These are phyloP conservation scores for Lathyrus aphaca DNA, from an alignment of 306 rosid species.

Conservation along the genomic window DNA sequence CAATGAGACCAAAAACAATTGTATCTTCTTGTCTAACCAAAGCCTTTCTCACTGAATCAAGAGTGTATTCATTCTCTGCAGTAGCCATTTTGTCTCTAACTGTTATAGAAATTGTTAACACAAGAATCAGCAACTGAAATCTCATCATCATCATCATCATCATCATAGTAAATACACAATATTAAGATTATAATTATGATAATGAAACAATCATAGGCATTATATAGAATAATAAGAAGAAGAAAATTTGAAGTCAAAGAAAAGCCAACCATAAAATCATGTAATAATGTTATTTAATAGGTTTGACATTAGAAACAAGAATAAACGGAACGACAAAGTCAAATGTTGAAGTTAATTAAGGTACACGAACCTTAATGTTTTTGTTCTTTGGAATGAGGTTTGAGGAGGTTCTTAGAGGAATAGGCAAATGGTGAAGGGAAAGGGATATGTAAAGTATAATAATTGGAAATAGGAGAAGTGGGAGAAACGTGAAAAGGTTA, in stretches of 20 bases:
- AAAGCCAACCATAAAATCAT: neutral
- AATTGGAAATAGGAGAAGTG: constrained; percentile 8
- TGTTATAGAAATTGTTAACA: constrained; percentile 34
- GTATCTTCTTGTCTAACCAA: constrained; percentile 82
- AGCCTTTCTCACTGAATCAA: constrained; percentile 62
- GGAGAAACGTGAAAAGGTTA: neutral
- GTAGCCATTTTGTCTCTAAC: constrained; percentile 42
- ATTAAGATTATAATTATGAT: constrained; percentile 7
- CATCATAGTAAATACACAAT: constrained; percentile 32
- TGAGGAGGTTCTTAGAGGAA: neutral
- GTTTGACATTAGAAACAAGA: neutral
- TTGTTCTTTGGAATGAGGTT: neutral
- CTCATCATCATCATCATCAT: constrained; percentile 37
- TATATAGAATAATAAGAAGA: constrained; percentile 26
- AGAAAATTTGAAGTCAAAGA: constrained; percentile 13
- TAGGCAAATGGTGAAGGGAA: neutral
- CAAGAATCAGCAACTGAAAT: constrained; percentile 37
- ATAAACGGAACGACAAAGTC: constrained; percentile 22
- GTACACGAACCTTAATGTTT: constrained; percentile 1
- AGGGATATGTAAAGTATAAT: neutral
- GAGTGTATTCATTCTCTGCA: constrained; percentile 49
- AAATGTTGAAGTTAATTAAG: constrained; percentile 23
- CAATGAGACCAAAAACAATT: constrained; percentile 67
- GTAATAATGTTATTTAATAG: neutral
- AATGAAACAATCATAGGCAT: constrained; percentile 6